Evolutionary conservation across 495 filamentous ascomycete genomes (phyloP), one percentile per base, ranked within the genome.

Genomic region (Penicillium soppii): DNA sequence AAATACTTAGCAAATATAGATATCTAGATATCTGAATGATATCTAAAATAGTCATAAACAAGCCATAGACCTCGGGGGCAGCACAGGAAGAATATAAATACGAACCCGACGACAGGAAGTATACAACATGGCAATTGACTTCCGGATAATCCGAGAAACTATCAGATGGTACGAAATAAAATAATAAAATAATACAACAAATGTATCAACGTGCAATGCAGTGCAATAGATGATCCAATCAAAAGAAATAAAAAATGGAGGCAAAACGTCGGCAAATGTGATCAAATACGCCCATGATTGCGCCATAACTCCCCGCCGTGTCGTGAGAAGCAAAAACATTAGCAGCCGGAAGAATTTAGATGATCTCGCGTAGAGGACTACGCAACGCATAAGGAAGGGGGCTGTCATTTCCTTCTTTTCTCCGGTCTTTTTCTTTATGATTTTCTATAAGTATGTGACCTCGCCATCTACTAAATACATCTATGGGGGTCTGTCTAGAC

Each of bases 291-390:
- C 47, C 29, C 12, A 42, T 56, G 58, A 65, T 65, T 52, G 59
- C 59, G 62, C 62, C 55, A 62, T 65, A 39, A 1, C 40, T 59
- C 39, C 53, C 43, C 54, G 23, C 52, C 48, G 36, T 59, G 55
- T 65, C 59, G 58, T 49, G 50, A 62, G 43, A 46, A 20, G 15
- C n/a, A n/a, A 16, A 21, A 26, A 50, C 17, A 38, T 27, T 43
- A 29, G 21, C 49, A 38, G 27, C n/a, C 13, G 27, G 19, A 16
- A 12, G 12, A 10, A 42, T 40, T 47, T 37, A 48, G 36, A 48
- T 25, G 44, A 17, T 16, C 3, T 29, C 25, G 26, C 9, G n/a
- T 13, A 27, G n/a, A n/a, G n/a, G 1, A 48, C 29, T 17, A 55
- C 52, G 46, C 46, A 50, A 38, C 9, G 15, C 12, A 53, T 47